Evolutionary conservation across 129 eudicot species (phyloP).

Genomic region (Smallanthus sonchifolius): DNA sequence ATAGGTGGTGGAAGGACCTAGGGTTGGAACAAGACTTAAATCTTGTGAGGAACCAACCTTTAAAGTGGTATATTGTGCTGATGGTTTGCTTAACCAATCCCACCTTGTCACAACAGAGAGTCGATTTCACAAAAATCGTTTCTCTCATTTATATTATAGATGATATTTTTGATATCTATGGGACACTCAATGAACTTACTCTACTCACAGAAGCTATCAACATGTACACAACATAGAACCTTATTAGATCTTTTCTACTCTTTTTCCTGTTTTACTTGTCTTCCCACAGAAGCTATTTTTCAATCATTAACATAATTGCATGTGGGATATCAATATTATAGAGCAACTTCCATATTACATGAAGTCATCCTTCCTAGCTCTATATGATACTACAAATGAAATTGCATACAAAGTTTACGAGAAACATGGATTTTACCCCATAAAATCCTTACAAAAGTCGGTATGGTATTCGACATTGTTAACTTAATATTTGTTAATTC

Average conservation of each 20-base stretch:
- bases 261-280: no score
- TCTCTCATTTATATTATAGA: slow-evolving; percentile 49
- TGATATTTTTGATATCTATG: slow-evolving; percentile 61
- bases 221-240: slow-evolving; percentile 22
- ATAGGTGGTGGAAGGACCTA: slow-evolving; percentile 53
- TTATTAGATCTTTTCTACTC: neutral
- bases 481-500: no score
- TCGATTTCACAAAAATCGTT: slow-evolving; percentile 48
- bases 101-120: slow-evolving; percentile 26
- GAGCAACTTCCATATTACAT: slow-evolving; percentile 47
- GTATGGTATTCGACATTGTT: slow-evolving; percentile 28
- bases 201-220: slow-evolving; percentile 47
- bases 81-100: slow-evolving; percentile 39
- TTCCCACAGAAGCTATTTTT: neutral
- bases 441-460: slow-evolving; percentile 20
- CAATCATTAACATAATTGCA: neutral
- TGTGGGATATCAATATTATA: slow-evolving; percentile 41
- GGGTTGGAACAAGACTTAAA: slow-evolving; percentile 34
- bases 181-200: slow-evolving; percentile 34
- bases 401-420: slow-evolving; percentile 19
- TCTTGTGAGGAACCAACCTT: slow-evolving; percentile 48
- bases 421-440: slow-evolving; percentile 47
- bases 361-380: slow-evolving; percentile 40
- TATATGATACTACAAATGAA: slow-evolving; percentile 39
- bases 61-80: slow-evolving; percentile 61